Evolutionary conservation across 805 yeast species (phyloP).

Genomic region (Lachancea sp.): DNA sequence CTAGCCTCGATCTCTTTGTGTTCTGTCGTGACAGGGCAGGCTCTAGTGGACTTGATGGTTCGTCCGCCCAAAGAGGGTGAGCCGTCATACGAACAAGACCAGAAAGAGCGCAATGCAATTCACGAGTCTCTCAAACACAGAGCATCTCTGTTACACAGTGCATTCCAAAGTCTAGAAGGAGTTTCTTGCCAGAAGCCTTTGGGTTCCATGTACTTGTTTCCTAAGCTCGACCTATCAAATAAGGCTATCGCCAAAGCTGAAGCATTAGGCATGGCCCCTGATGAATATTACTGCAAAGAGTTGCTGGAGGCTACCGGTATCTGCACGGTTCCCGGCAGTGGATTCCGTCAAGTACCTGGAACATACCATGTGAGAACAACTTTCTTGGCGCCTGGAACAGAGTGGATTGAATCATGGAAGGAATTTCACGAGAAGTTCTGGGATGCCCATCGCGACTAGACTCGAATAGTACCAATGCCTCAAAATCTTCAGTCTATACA

Average conservation of each 20-base stretch:
- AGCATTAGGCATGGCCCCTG: slow-evolving; percentile 53
- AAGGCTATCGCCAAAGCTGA: slow-evolving; percentile 59
- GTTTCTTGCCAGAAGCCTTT: slow-evolving; percentile 82
- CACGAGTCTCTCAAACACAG: slow-evolving; percentile 57
- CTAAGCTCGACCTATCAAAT: slow-evolving; percentile 59
- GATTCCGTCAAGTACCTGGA: slow-evolving; percentile 88
- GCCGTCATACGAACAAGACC: slow-evolving; percentile 62
- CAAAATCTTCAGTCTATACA: not conserved
- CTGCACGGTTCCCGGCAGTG: slow-evolving; percentile 96
- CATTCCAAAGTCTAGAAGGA: slow-evolving; percentile 74
- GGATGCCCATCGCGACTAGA: slow-evolving; percentile 40
- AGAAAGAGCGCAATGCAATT: slow-evolving; percentile 54
- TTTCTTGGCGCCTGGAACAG: slow-evolving; percentile 89
- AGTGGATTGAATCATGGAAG: slow-evolving; percentile 77
- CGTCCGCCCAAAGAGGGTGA: slow-evolving; percentile 83
- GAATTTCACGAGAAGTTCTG: slow-evolving; percentile 73
- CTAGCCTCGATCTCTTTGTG: slow-evolving; percentile 87
- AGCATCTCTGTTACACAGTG: slow-evolving; percentile 56
- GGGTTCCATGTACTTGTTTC: slow-evolving; percentile 98
- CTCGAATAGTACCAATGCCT: not conserved
- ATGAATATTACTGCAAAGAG: slow-evolving; percentile 83
- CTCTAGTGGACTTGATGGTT: slow-evolving; percentile 85
- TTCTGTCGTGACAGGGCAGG: slow-evolving; percentile 94
- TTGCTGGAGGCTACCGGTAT: slow-evolving; percentile 85
- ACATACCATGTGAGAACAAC: slow-evolving; percentile 95